These are phyloP conservation scores for Gossypium armourianum DNA, from an alignment of 441 rosid genomes.

Conservation along the genomic window DNA sequence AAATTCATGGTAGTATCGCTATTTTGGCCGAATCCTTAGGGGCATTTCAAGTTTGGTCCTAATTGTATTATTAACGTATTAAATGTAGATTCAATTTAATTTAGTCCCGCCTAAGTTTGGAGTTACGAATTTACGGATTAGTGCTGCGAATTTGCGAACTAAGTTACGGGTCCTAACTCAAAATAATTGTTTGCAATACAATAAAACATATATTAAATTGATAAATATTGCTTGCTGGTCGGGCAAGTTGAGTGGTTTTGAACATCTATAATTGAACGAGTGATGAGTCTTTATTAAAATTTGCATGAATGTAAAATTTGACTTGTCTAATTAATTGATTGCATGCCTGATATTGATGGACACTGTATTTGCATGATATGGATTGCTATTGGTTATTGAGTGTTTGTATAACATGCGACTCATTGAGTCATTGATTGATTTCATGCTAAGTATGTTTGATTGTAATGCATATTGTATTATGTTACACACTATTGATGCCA, in stretches of 20 bases:
- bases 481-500: background rate
- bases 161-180: background rate
- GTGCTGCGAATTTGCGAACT: background rate
- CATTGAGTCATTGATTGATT: background rate
- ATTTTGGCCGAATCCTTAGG: no score
- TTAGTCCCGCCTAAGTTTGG: background rate
- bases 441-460: background rate
- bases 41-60: no score
- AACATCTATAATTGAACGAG: background rate
- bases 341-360: background rate
- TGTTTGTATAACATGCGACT: background rate
- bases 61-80: no score
- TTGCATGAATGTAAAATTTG: background rate
- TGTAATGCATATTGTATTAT: background rate
- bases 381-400: background rate
- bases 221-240: background rate
- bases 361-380: no score
- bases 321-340: background rate
- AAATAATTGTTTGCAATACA: background rate
- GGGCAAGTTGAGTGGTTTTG: background rate
- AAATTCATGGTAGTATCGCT: no score
- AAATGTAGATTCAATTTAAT: no score
- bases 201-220: no score
- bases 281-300: background rate
- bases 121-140: no score